Base-by-base conservation (phyloP, 2,329 filamentous ascomycete species). In the Didymella exigua region DNA sequence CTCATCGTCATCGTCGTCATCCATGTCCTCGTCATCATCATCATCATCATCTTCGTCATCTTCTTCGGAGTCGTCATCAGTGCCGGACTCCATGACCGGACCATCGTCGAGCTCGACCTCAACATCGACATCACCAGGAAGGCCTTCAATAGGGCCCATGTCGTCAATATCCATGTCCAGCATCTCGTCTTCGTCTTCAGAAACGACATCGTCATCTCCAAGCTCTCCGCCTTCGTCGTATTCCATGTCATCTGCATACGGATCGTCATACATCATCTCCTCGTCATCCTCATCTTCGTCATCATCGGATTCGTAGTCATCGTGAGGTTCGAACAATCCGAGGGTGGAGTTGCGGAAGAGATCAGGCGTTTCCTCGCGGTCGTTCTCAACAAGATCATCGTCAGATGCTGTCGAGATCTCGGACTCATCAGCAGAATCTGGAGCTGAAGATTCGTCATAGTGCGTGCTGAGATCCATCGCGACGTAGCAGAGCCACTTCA, bases 301-400 rank as follows among this genome's bases (percentile, higher is more conserved):
- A 40, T 79, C 87, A 54, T 90, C 87, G 27, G 91, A 89, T 29
- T 90, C 91, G 44, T 91, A 92, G 60, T 93, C 91, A 54, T 89
- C 86, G 44, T 88, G 86, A 61, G 90, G 88, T 73, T 98, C 95
- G 48, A 97, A 87, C 87, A 98, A 96, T 44, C 95, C 93, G 19
- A 99, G 81, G 1, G 96, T 91, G 2, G 95, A 98, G 75, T 98
- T 96, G 48, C 96, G 89, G 79, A 97, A 98, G 18, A 99, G 83
- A 76, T 99, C 95, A 26, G 96, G 95, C 5, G 96, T 99, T 73
- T 98, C 95, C 52, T 79, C 77, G 30, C 75, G 74, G 21, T 91
- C 88, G 58, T 93, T 90, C 18, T 92, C 90, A 33, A 92, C 78
- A 56, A 96, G 90, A 34, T 93, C 90, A 45, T 92, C 80, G 60